Evolutionary conservation across 805 yeast genomes (phyloP).

Genomic region (Priceomyces haplophilus): DNA sequence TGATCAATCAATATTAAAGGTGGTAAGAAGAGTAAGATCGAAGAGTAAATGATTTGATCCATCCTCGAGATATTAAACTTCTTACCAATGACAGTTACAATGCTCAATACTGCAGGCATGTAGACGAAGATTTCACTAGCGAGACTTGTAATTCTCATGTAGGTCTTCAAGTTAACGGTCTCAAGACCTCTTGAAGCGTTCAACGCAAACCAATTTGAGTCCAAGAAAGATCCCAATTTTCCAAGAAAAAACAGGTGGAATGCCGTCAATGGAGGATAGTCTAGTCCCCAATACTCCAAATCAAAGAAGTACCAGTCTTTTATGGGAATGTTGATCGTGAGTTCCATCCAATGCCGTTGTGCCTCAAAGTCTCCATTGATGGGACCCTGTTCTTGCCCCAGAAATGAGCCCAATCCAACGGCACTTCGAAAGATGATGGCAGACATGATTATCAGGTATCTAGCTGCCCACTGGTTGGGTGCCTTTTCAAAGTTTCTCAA

Average conservation of each 20-base stretch:
- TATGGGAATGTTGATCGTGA: conserved; percentile 74
- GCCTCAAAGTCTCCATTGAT: conserved; percentile 96
- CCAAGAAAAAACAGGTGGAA: conserved; percentile 86
- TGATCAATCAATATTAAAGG: conserved; percentile 82
- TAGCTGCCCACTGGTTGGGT: conserved; percentile 86
- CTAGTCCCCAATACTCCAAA: conserved; percentile 91
- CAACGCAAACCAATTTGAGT: conserved; percentile 73
- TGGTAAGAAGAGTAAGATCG: conserved; percentile 83
- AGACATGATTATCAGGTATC: conserved; percentile 69
- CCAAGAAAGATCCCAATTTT: conserved; percentile 59
- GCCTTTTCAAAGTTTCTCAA: conserved; percentile 76
- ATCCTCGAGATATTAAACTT: conserved; percentile 54
- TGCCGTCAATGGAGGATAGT: conserved; percentile 96
- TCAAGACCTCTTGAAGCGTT: conserved; percentile 77
- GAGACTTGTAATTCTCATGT: conserved; percentile 79
- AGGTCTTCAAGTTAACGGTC: conserved; percentile 62
- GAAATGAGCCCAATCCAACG: conserved; percentile 83
- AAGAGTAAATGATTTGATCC: conserved; percentile 72
- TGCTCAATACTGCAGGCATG: conserved; percentile 75
- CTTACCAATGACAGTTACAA: conserved; percentile 69
- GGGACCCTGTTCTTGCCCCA: conserved; percentile 72
- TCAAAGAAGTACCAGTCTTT: conserved; percentile 86
- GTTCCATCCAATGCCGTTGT: conserved; percentile 96
- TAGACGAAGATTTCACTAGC: conserved; percentile 70
- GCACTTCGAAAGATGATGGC: conserved; percentile 79